Percentiles rank a stretch among this genome's conserved stretches.
Evolutionary conservation across 2,329 filamentous ascomycete species (phyloP).

Genomic region (Cytospora leucostoma): DNA sequence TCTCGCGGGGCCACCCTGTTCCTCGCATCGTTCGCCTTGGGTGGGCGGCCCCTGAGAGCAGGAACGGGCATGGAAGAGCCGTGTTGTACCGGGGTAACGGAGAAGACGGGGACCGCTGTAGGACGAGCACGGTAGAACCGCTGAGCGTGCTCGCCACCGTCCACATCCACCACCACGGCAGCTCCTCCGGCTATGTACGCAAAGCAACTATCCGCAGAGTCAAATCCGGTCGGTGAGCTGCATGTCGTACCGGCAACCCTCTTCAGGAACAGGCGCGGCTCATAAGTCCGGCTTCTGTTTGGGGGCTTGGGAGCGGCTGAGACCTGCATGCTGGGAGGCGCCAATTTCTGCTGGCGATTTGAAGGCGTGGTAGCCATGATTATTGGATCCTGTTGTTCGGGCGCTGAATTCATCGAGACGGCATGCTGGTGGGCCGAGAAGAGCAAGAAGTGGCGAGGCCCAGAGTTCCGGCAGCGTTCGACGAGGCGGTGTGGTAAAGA

Average conservation of each 20-base stretch:
- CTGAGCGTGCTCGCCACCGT: conserved; percentile 68
- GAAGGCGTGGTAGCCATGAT: conserved; percentile 61
- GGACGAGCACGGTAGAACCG: conserved; percentile 90
- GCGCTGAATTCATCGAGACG: conserved; percentile 2
- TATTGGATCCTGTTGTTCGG: conserved; percentile 1
- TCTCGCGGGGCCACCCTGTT: conserved; percentile 56
- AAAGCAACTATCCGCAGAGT: conserved; percentile 75
- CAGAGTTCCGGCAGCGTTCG: neutral
- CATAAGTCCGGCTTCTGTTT: conserved; percentile 51
- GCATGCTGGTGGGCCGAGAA: conserved; percentile 10
- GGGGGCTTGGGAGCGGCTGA: conserved; percentile 66
- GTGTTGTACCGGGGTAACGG: conserved; percentile 54
- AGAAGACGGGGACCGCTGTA: conserved; percentile 67
- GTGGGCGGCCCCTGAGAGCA: conserved; percentile 38
- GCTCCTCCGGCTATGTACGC: conserved; percentile 92
- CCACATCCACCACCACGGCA: conserved; percentile 83
- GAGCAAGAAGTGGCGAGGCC: conserved; percentile 7
- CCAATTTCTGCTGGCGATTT: conserved; percentile 63
- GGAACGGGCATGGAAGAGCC: conserved; percentile 53
- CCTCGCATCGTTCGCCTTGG: conserved; percentile 65
- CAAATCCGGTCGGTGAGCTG: conserved; percentile 80
- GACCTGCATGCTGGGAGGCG: conserved; percentile 76
- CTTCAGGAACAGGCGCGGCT: conserved; percentile 69
- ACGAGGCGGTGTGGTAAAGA: neutral
- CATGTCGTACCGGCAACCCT: conserved; percentile 92